Conservation (phyloP, 306 rosid genomes). For the Datisca glomerata region DNA sequence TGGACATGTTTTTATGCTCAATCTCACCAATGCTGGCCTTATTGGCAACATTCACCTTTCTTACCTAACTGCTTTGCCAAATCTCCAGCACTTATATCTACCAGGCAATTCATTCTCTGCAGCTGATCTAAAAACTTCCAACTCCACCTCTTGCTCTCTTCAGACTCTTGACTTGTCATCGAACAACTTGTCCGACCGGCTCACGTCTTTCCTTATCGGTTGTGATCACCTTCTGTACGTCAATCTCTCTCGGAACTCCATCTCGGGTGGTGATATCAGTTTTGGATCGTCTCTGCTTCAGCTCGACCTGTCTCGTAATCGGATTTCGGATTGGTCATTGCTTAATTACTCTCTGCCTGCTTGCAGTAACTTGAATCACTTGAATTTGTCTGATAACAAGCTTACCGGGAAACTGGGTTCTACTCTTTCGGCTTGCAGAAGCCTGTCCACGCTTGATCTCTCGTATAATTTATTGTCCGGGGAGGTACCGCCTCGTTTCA, state of each 20-base stretch:
- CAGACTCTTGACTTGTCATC: slow-evolving; percentile 40
- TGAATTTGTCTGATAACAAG: slow-evolving; percentile 42
- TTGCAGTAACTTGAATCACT: slow-evolving; percentile 22
- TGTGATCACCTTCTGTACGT: slow-evolving; percentile 24
- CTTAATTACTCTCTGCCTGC: slow-evolving; percentile 14
- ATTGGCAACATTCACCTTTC: slow-evolving; percentile 36
- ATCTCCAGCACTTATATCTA: slow-evolving; percentile 22
- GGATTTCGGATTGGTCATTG: slow-evolving; percentile 21
- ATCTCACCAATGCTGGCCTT: slow-evolving; percentile 40
- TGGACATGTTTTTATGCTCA: slow-evolving; percentile 22
- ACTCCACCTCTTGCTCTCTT: slow-evolving; percentile 22
- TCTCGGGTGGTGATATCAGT: slow-evolving; percentile 17
- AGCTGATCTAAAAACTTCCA: slow-evolving; percentile 15
- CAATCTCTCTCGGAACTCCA: slow-evolving; percentile 38
- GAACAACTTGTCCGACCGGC: slow-evolving; percentile 38
- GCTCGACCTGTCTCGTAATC: slow-evolving; percentile 44
- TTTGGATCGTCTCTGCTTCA: slow-evolving; percentile 23
- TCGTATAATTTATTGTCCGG: too few relatives aligned
- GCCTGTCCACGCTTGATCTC: slow-evolving; percentile 32
- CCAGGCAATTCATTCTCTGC: slow-evolving; percentile 33
- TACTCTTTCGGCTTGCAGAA: slow-evolving; percentile 14
- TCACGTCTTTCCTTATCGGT: slow-evolving; percentile 10
- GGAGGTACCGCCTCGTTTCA: too few relatives aligned
- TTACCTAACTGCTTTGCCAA: slow-evolving; percentile 29
- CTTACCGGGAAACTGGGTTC: slow-evolving; percentile 27